These are phyloP conservation scores for Fusarium dimerum DNA, from an alignment of 2,329 filamentous ascomycete species.

Conservation along the genomic window DNA sequence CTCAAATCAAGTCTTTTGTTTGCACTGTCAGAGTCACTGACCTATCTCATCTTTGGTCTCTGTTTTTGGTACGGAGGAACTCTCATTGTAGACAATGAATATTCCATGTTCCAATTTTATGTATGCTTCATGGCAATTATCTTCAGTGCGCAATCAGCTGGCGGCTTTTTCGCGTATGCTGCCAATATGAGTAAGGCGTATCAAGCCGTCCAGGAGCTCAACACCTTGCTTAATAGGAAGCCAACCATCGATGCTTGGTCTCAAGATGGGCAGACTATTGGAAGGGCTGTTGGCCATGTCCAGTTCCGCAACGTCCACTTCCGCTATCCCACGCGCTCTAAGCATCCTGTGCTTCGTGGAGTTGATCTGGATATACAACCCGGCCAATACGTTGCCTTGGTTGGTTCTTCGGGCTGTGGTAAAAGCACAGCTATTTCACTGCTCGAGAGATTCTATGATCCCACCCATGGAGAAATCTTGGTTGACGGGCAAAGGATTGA, in stretches of 20 bases:
- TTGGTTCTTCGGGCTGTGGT: slow-evolving; percentile 49
- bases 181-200: slow-evolving; percentile 87
- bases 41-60: slow-evolving; percentile 5
- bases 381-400: slow-evolving; percentile 40
- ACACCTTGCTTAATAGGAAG: slow-evolving; percentile 74
- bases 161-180: slow-evolving; percentile 81
- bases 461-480: slow-evolving; percentile 1
- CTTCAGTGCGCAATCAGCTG: slow-evolving; percentile 77
- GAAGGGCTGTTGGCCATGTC: slow-evolving; percentile 63
- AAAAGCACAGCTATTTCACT: slow-evolving; percentile 56
- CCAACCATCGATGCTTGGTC: slow-evolving; percentile 80
- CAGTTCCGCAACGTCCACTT: slow-evolving; percentile 64
- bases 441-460: slow-evolving; percentile 56
- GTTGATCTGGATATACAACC: slow-evolving; percentile 56
- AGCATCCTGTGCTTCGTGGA: slow-evolving; percentile 63
- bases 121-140: slow-evolving; percentile 11
- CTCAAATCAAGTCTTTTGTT: slow-evolving; percentile 3
- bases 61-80: slow-evolving; percentile 22
- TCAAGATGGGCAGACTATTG: slow-evolving; percentile 60
- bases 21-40: slow-evolving; percentile 8
- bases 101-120: slow-evolving; percentile 19
- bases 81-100: slow-evolving; percentile 7
- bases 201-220: slow-evolving; percentile 73
- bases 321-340: slow-evolving; percentile 68
- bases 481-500: slow-evolving; percentile 17